A percentile compares a stretch with the other conserved stretches of the same genome.
These are phyloP conservation scores for Uronychia setigera DNA, from an alignment of 73 alveolate genomes.

Conservation along the genomic window DNA sequence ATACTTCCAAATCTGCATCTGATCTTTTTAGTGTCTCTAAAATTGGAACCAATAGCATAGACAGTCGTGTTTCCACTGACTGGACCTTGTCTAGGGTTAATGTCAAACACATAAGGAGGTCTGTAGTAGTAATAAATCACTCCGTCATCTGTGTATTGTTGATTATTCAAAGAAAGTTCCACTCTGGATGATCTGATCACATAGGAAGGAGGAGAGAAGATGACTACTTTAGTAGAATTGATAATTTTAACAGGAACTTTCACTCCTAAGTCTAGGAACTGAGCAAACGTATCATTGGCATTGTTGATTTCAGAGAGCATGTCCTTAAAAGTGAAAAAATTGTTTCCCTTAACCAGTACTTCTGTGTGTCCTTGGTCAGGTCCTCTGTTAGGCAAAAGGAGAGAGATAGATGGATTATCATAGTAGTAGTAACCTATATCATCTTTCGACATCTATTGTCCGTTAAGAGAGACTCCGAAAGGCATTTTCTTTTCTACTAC, in stretches of 20 bases:
- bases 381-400: constrained; percentile 88
- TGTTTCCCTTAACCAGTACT: constrained; percentile 82
- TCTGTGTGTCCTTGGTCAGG: constrained; percentile 92
- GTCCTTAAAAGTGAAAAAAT: constrained; percentile 87
- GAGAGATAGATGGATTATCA: constrained; percentile 80
- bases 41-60: constrained; percentile 83
- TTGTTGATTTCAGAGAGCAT: constrained; percentile 58
- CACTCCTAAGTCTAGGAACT: constrained; percentile 69
- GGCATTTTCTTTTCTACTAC: constrained; percentile 88
- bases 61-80: constrained; percentile 85
- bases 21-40: constrained; percentile 81
- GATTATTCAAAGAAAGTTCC: constrained; percentile 80
- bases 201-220: constrained; percentile 91
- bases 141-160: constrained; percentile 88
- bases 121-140: constrained; percentile 82
- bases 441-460: constrained; percentile 85
- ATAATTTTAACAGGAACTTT: constrained; percentile 77
- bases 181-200: constrained; percentile 76
- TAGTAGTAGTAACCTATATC: constrained; percentile 83
- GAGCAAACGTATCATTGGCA: constrained; percentile 83
- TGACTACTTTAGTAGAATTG: constrained; percentile 78
- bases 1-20: constrained; percentile 86
- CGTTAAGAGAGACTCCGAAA: constrained; percentile 84
- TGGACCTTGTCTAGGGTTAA: constrained; percentile 90
- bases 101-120: constrained; percentile 87